Evolutionary conservation across 345 rosid species (phyloP).

Genomic region (Eucalyptus melliodora): DNA sequence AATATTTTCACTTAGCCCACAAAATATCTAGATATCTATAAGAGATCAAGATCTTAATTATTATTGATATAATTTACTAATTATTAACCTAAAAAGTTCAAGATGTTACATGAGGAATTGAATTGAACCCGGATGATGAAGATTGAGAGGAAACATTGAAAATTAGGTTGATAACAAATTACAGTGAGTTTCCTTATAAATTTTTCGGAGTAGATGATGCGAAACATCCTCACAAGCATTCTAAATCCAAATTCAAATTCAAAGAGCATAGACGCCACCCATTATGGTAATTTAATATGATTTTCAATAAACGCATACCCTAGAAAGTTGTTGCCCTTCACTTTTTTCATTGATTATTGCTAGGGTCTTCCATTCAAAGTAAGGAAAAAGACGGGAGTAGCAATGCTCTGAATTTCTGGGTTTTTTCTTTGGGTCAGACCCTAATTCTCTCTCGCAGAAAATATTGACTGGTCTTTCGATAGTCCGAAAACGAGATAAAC

Average conservation of each 20-base stretch:
- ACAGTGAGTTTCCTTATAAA: background rate
- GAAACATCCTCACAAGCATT: background rate
- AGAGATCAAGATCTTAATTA: background rate
- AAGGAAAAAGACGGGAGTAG: background rate
- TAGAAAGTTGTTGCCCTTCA: background rate
- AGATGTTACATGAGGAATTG: background rate
- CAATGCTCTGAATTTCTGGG: background rate
- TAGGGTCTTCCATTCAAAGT: background rate
- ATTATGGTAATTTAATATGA: background rate
- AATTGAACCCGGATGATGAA: background rate
- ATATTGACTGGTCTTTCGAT: background rate
- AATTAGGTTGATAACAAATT: background rate
- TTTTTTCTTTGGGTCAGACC: background rate
- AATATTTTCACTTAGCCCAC: background rate
- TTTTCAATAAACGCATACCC: background rate
- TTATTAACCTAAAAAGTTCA: background rate
- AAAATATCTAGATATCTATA: background rate
- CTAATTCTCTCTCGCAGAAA: too few species aligned
- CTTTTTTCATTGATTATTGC: background rate
- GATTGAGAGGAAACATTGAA: background rate
- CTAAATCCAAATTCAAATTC: background rate
- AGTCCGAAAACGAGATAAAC: background rate
- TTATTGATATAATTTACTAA: background rate
- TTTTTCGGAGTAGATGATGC: background rate
- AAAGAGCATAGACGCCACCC: background rate